phyloP scores from a whole-genome alignment of 73 alveolate species.

The Paramecium sonneborni region DNA sequence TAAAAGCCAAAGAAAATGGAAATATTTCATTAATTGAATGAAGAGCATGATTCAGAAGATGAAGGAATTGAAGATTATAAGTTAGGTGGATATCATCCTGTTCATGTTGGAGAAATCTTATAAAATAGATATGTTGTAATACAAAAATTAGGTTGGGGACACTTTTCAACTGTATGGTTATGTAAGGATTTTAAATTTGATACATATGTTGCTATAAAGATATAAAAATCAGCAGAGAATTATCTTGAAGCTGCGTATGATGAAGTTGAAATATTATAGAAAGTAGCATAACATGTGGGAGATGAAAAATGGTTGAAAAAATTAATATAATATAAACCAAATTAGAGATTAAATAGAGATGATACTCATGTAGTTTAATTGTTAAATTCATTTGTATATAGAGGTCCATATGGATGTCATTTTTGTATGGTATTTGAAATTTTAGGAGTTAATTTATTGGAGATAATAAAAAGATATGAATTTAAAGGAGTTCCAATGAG shows the following conservation, averaged over 20 bases:
- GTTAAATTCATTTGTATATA: constrained; percentile 85
- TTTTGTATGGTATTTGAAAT: constrained; percentile 89
- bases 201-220: constrained; percentile 88
- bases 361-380: constrained; percentile 90
- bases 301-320: constrained; percentile 79
- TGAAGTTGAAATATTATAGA: constrained; percentile 69
- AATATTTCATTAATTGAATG: neutral
- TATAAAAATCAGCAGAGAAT: constrained; percentile 85
- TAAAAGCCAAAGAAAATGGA: neutral
- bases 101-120: constrained; percentile 89
- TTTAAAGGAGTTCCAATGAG: constrained; percentile 87
- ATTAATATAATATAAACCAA: neutral
- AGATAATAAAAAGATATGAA: constrained; percentile 80
- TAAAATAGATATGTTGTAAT: constrained; percentile 85
- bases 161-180: constrained; percentile 91
- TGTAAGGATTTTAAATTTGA: constrained; percentile 84
- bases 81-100: constrained; percentile 84
- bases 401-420: constrained; percentile 93
- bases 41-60: constrained; percentile 65
- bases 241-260: constrained; percentile 84
- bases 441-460: constrained; percentile 86
- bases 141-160: constrained; percentile 95
- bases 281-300: constrained; percentile 57
- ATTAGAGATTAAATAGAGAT: constrained; percentile 70
- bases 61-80: constrained; percentile 66